These are phyloP conservation scores for Alternaria viburni DNA, from an alignment of 2,329 filamentous ascomycete species.

Conservation along the genomic window DNA sequence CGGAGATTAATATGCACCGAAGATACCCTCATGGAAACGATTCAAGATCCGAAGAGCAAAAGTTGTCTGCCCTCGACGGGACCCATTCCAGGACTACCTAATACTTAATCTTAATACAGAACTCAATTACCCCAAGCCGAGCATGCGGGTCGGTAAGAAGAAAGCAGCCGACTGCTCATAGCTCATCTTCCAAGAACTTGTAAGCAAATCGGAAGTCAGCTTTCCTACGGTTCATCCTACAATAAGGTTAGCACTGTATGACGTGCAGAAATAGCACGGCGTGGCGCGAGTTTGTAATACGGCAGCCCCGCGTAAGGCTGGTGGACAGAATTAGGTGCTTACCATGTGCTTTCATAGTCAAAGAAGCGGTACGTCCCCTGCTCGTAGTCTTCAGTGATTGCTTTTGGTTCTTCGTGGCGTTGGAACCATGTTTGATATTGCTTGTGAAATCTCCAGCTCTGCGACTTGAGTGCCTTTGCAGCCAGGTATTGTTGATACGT, in stretches of 20 bases:
- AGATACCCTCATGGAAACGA: conserved; percentile 1
- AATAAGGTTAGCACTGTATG: conserved; percentile 29
- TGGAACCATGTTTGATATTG: conserved; percentile 99
- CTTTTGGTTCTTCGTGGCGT: conserved; percentile 96
- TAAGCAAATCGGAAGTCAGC: conserved; percentile 98
- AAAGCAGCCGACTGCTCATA: conserved; percentile 53
- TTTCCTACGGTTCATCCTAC: conserved; percentile 98
- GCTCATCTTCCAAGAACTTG: conserved; percentile 95
- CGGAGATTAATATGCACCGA: conserved; percentile 3
- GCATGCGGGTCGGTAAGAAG: conserved; percentile 3
- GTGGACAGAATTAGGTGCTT: conserved; percentile 28
- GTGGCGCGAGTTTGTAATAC: conserved; percentile 5
- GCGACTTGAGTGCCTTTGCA: conserved; percentile 95
- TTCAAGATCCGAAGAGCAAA: conserved; percentile 23
- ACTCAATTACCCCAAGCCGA: conserved; percentile 19
- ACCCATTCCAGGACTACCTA: conserved; percentile 42
- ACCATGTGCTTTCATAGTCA: conserved; percentile 99
- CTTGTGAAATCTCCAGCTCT: conserved; percentile 99
- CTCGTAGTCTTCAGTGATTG: conserved; percentile 97
- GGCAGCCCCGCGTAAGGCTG: conserved; percentile 1
- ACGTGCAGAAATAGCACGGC: conserved; percentile 13
- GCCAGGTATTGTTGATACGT: conserved; percentile 95
- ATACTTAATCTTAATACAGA: conserved; percentile 45
- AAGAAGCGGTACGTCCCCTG: conserved; percentile 99
- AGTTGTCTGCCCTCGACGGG: conserved; percentile 25